Conservation (phyloP, 2,329 filamentous ascomycete species). For the Monosporascus sp. region DNA sequence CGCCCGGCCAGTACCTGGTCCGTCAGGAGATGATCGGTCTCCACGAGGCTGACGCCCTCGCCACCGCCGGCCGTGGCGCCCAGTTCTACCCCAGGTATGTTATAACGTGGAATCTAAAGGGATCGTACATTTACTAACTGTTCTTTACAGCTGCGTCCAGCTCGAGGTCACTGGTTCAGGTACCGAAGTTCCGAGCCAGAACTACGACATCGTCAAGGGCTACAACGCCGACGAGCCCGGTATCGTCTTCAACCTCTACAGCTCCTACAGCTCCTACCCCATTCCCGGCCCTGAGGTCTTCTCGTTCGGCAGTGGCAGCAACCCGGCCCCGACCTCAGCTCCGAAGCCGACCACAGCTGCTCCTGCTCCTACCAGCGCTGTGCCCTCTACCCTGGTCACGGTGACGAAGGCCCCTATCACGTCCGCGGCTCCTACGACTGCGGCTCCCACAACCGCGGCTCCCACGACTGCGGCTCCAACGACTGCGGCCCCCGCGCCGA, state of each 20-base stretch:
- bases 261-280: slow-evolving; percentile 21
- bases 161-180: slow-evolving; percentile 52
- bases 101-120: too few species aligned
- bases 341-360: neutral
- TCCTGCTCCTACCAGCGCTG: neutral
- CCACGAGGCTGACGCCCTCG: slow-evolving; percentile 37
- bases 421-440: neutral
- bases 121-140: too few species aligned
- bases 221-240: slow-evolving; percentile 55
- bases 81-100: slow-evolving; percentile 44
- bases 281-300: slow-evolving; percentile 32
- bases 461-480: neutral
- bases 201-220: slow-evolving; percentile 44
- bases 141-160: slow-evolving; percentile 45
- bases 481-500: neutral
- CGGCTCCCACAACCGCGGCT: neutral
- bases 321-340: neutral
- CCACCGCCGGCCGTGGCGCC: slow-evolving; percentile 33
- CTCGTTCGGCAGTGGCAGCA: slow-evolving; percentile 13
- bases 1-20: slow-evolving; percentile 47
- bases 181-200: slow-evolving; percentile 36
- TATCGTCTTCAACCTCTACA: slow-evolving; percentile 56
- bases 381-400: neutral
- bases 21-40: slow-evolving; percentile 52
- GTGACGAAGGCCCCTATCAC: neutral